These are phyloP conservation scores for Hamamelis virginiana DNA, from an alignment of 164 flowering plant species.

Conservation along the genomic window DNA sequence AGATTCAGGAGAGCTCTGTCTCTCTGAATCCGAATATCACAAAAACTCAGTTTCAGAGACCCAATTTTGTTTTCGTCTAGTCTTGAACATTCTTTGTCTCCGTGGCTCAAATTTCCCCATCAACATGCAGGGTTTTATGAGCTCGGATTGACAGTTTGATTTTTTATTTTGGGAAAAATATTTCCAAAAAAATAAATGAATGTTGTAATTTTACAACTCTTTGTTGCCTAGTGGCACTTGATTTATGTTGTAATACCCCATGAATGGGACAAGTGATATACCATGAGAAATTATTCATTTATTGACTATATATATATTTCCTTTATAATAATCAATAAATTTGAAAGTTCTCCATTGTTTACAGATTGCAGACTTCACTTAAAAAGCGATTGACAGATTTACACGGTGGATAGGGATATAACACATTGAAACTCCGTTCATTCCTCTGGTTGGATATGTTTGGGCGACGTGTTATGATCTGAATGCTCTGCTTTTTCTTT, in stretches of 20 bases:
- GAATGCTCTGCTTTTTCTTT: too few relatives aligned
- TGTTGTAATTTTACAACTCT: background rate
- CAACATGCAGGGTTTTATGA: constrained; percentile 4
- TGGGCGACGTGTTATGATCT: too few relatives aligned
- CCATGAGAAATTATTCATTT: background rate
- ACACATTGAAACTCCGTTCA: too few relatives aligned
- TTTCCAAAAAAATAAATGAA: background rate
- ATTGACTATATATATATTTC: background rate
- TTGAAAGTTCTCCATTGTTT: background rate
- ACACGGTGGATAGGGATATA: too few relatives aligned
- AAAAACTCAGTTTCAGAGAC: background rate
- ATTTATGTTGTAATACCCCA: constrained; percentile 1
- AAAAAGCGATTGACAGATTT: too few relatives aligned
- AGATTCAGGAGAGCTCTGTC: constrained; percentile 51
- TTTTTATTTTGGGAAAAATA: background rate
- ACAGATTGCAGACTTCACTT: too few relatives aligned
- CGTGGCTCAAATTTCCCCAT: background rate
- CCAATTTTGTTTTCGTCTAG: background rate
- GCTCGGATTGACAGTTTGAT: constrained; percentile 16
- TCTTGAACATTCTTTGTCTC: constrained; percentile 22
- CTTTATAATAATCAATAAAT: background rate
- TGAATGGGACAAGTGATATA: constrained; percentile 2
- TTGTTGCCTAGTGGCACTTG: background rate
- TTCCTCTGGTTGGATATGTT: too few relatives aligned
- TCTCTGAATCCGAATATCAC: constrained; percentile 12